Conservation (phyloP, 1,284 basidiomycete genomes). For the Puccinia triticina region DNA sequence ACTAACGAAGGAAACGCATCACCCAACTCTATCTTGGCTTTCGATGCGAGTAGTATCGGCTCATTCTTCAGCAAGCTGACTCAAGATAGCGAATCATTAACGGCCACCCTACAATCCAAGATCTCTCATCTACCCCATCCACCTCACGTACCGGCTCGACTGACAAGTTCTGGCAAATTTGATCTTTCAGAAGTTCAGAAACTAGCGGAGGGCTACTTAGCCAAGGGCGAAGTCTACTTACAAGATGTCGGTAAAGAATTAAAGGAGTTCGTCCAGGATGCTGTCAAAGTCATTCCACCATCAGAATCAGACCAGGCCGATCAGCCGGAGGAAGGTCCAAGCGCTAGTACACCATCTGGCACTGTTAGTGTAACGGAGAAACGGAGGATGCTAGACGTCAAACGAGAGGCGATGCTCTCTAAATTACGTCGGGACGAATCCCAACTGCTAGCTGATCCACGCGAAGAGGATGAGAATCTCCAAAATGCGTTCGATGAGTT, state of each 20-base stretch:
- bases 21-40: not conserved
- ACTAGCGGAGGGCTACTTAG: constrained; percentile 42
- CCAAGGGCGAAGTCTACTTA: constrained; percentile 32
- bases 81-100: constrained; percentile 26
- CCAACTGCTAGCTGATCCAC: constrained; percentile 8
- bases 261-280: constrained; percentile 29
- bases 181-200: constrained; percentile 40
- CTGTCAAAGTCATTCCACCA: constrained; percentile 45
- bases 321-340: not conserved
- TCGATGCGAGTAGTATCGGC: not conserved
- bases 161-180: not conserved
- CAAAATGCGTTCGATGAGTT: constrained; percentile 8
- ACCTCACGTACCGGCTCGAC: not conserved
- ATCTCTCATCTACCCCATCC: constrained; percentile 27
- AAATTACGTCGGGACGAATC: constrained; percentile 25
- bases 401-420: constrained; percentile 30
- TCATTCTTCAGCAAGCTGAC: constrained; percentile 31
- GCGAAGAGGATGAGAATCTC: not conserved
- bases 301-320: not conserved
- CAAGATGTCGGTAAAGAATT: constrained; percentile 47
- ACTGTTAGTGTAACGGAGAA: not conserved
- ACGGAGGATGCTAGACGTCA: constrained; percentile 18
- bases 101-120: constrained; percentile 18
- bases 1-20: not conserved
- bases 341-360: not conserved